Percentiles rank a stretch among this genome's conserved stretches.
Conservation (phyloP, 192 early-diverging fungal species). For the Lunasporangiospora selenospora region DNA sequence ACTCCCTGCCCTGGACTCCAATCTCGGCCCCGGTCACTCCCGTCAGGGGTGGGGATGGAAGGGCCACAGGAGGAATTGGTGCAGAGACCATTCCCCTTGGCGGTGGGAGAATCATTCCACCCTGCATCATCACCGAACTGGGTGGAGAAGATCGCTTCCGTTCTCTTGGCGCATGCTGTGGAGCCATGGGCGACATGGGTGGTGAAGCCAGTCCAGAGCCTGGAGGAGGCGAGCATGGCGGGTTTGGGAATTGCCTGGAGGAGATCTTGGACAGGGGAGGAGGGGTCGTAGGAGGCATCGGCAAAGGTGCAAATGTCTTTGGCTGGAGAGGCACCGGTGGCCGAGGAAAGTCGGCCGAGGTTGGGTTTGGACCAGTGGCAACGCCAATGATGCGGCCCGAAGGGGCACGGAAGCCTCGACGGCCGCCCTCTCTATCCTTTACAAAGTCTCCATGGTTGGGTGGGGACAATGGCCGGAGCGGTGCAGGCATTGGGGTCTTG, state of each 20-base stretch:
- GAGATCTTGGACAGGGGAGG: constrained; percentile 5
- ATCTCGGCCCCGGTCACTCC: too few species aligned
- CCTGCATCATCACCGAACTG: constrained; percentile 7
- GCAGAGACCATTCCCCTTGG: constrained; percentile 9
- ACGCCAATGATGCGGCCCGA: too few species aligned
- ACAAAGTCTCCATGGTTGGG: too few species aligned
- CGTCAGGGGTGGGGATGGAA: not conserved
- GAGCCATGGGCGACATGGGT: constrained; percentile 8
- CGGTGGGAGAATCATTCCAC: not conserved
- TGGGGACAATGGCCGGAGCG: too few species aligned
- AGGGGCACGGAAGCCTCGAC: too few species aligned
- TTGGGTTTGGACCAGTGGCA: too few species aligned
- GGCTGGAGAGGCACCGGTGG: too few species aligned
- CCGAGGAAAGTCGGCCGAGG: too few species aligned
- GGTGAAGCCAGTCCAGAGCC: not conserved
- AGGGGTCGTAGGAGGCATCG: constrained; percentile 20
- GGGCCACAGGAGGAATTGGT: constrained; percentile 5
- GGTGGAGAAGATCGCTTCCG: constrained; percentile 17
- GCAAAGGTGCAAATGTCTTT: constrained; percentile 13
- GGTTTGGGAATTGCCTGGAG: not conserved
- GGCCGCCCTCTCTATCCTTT: too few species aligned
- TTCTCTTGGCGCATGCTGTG: constrained; percentile 12
- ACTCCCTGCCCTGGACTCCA: too few species aligned
- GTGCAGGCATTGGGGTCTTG: too few species aligned
- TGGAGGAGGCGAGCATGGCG: not conserved